phyloP scores from a whole-genome alignment of 2,329 filamentous ascomycete genomes.

The Cytospora piceicola region DNA sequence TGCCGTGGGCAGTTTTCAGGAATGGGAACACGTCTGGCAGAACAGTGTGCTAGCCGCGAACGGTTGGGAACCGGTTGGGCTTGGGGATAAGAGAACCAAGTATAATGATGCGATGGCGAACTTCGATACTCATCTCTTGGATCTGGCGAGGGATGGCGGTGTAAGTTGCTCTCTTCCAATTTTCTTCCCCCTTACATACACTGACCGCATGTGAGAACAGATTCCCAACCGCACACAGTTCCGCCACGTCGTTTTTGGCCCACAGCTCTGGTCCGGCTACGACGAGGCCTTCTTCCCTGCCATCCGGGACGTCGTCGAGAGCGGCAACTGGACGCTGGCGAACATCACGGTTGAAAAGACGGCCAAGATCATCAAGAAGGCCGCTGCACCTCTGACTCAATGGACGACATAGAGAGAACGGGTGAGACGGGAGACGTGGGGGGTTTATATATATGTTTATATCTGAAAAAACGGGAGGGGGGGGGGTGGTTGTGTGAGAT shows the following conservation, averaged over 20 bases:
- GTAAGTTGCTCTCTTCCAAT: slow-evolving; percentile 57
- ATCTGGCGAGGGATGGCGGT: slow-evolving; percentile 71
- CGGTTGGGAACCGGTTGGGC: slow-evolving; percentile 73
- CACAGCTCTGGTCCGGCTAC: slow-evolving; percentile 74
- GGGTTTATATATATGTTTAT: neutral
- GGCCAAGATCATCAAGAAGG: slow-evolving; percentile 66
- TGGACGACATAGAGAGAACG: slow-evolving; percentile 20
- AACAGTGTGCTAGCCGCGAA: slow-evolving; percentile 69
- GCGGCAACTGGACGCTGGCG: slow-evolving; percentile 70
- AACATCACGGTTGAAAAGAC: slow-evolving; percentile 72
- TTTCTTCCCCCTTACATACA: neutral
- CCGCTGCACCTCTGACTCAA: slow-evolving; percentile 45
- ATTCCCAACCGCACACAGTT: slow-evolving; percentile 88
- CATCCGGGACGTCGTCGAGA: slow-evolving; percentile 79
- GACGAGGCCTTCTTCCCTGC: slow-evolving; percentile 76
- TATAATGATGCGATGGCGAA: slow-evolving; percentile 79
- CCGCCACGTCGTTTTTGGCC: slow-evolving; percentile 90
- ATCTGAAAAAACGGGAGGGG: neutral
- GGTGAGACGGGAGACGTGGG: neutral
- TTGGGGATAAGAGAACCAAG: slow-evolving; percentile 68
- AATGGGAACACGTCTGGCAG: slow-evolving; percentile 81
- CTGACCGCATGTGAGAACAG: slow-evolving; percentile 45
- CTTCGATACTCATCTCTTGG: slow-evolving; percentile 84
- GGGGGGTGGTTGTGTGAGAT: neutral
- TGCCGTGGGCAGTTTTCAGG: slow-evolving; percentile 67